Percentiles rank a stretch among this genome's conserved stretches.
Conservation (phyloP, 1,139 yeast species). For the Diutina mesorugosa region DNA sequence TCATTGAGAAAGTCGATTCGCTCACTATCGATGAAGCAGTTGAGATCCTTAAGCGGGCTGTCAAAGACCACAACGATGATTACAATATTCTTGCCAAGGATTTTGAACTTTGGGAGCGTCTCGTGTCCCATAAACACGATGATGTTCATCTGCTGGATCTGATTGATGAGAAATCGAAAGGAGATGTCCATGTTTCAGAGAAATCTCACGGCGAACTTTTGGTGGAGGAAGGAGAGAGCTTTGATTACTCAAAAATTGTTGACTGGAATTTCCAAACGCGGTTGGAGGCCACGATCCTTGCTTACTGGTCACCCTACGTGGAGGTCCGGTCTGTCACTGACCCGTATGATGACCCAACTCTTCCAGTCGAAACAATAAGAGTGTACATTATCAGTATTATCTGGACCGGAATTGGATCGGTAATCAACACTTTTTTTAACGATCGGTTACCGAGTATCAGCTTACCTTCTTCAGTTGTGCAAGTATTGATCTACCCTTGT, state of each 20-base stretch:
- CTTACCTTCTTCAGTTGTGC: slow-evolving; percentile 21
- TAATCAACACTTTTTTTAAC: slow-evolving; percentile 7
- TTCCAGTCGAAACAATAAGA: slow-evolving; percentile 6
- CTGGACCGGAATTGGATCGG: slow-evolving; percentile 7
- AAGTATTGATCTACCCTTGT: slow-evolving; percentile 44
- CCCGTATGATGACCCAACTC: slow-evolving; percentile 6
- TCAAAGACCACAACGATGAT: background rate
- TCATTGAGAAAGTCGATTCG: background rate
- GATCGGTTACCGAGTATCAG: slow-evolving; percentile 6
- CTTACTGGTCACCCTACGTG: slow-evolving; percentile 7
- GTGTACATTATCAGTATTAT: slow-evolving; percentile 6
- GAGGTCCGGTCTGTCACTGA: slow-evolving; percentile 8
- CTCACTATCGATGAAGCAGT: background rate
- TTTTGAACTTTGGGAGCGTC: background rate
- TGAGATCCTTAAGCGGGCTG: background rate
- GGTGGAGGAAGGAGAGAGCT: slow-evolving; percentile 9
- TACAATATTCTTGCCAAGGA: background rate
- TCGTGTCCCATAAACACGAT: background rate
- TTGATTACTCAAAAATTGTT: background rate
- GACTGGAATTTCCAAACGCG: slow-evolving; percentile 7
- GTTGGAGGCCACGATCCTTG: slow-evolving; percentile 7
- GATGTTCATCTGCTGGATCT: background rate
- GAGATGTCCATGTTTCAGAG: slow-evolving; percentile 22
- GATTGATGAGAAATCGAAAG: background rate
- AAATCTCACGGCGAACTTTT: background rate